Evolutionary conservation across 805 yeast species (phyloP).

Genomic region (Priceomyces melissophilus): DNA sequence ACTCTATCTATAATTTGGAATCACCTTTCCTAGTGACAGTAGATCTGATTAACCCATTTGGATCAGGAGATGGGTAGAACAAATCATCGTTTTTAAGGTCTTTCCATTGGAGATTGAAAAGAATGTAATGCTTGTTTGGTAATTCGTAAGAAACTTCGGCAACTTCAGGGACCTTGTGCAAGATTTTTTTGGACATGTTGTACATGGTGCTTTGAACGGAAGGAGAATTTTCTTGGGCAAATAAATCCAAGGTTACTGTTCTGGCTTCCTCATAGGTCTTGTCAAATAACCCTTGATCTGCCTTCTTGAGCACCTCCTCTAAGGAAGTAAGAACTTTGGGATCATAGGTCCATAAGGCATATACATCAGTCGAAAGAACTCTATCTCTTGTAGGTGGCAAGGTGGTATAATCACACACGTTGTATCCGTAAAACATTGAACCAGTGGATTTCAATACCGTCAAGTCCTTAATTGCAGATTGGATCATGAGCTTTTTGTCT

Average conservation of each 20-base stretch:
- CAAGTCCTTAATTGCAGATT: constrained; percentile 72
- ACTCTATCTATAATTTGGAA: constrained; percentile 44
- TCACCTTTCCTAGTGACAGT: constrained; percentile 66
- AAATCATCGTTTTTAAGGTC: constrained; percentile 78
- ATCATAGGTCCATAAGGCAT: constrained; percentile 68
- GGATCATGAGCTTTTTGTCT: constrained; percentile 50
- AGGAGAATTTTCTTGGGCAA: constrained; percentile 86
- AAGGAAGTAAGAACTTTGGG: constrained; percentile 48
- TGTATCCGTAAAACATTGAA: constrained; percentile 86
- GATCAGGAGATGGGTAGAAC: constrained; percentile 88
- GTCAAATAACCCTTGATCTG: constrained; percentile 67
- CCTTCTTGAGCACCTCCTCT: constrained; percentile 44
- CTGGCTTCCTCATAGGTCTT: constrained; percentile 59
- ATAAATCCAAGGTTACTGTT: constrained; percentile 65
- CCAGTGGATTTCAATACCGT: constrained; percentile 89
- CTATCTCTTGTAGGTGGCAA: constrained; percentile 80
- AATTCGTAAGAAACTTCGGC: constrained; percentile 67
- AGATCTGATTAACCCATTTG: constrained; percentile 87
- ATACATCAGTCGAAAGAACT: constrained; percentile 82
- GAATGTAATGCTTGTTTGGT: constrained; percentile 91
- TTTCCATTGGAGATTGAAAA: constrained; percentile 79
- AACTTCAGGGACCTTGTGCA: constrained; percentile 54
- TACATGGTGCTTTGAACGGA: constrained; percentile 97
- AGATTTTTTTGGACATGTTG: constrained; percentile 78
- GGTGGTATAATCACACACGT: constrained; percentile 85